Evolutionary conservation across 2,329 filamentous ascomycete genomes (phyloP).

Genomic region (Septoria petroselini): DNA sequence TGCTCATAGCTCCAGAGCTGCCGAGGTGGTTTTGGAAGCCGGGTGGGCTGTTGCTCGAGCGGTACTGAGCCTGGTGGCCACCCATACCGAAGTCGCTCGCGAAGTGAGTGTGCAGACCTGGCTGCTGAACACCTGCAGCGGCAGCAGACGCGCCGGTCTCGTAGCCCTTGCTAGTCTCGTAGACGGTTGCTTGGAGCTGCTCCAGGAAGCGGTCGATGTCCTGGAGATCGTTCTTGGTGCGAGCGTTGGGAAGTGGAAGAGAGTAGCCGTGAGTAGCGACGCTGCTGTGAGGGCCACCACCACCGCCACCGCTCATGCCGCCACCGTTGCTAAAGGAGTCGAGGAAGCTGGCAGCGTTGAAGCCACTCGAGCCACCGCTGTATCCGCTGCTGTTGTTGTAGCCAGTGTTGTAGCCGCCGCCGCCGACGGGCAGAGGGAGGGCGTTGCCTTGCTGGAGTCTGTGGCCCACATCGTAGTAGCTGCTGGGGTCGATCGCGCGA

Average conservation of each 20-base stretch:
- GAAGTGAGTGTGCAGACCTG: constrained; percentile 61
- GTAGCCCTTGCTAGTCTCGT: constrained; percentile 76
- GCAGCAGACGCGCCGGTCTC: constrained; percentile 78
- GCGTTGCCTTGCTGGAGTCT: constrained; percentile 69
- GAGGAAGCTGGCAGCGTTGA: constrained; percentile 36
- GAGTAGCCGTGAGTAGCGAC: constrained; percentile 77
- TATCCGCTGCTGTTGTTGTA: constrained; percentile 35
- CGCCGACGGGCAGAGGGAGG: constrained; percentile 42
- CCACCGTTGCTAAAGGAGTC: constrained; percentile 37
- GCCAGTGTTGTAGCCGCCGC: constrained; percentile 40
- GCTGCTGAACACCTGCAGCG: constrained; percentile 71
- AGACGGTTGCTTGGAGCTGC: constrained; percentile 93
- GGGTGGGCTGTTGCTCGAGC: constrained; percentile 58
- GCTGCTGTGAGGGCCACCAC: constrained; percentile 50
- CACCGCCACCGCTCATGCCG: constrained; percentile 36
- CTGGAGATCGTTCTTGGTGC: constrained; percentile 89
- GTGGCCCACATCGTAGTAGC: constrained; percentile 88
- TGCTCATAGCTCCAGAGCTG: constrained; percentile 39
- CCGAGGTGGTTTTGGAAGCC: constrained; percentile 32
- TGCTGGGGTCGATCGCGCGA: constrained; percentile 80
- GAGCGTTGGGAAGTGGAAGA: constrained; percentile 80
- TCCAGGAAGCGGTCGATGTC: constrained; percentile 94
- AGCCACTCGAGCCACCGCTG: constrained; percentile 30
- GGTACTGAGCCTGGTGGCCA: constrained; percentile 49
- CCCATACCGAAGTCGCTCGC: constrained; percentile 45